Conservation (phyloP, 495 filamentous ascomycete species). For the Parathielavia hyrcaniae region DNA sequence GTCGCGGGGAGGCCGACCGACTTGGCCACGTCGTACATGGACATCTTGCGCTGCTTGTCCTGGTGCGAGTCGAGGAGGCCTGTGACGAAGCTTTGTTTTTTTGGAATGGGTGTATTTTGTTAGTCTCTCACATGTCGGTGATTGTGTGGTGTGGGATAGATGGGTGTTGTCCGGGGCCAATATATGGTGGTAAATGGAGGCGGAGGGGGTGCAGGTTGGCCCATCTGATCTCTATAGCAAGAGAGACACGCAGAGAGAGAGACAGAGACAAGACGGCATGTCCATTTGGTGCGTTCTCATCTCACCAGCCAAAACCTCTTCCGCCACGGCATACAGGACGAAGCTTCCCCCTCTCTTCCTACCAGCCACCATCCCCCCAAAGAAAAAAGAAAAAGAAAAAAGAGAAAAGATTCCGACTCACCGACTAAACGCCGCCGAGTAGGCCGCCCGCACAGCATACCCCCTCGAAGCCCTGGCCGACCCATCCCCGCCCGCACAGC, state of each 20-base stretch:
- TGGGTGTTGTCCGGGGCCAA: too few relatives aligned
- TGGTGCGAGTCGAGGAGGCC: constrained; percentile 75
- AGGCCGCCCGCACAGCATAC: constrained; percentile 43
- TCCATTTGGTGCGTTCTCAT: too few relatives aligned
- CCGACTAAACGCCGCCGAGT: constrained; percentile 46
- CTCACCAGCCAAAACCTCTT: too few relatives aligned
- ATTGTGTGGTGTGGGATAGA: too few relatives aligned
- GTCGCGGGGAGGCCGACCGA: constrained; percentile 70
- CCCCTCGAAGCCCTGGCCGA: constrained; percentile 29
- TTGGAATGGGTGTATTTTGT: not conserved
- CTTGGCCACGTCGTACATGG: constrained; percentile 77
- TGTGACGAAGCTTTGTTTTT: constrained; percentile 69
- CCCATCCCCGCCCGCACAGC: constrained; percentile 8
- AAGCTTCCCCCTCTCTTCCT: too few relatives aligned
- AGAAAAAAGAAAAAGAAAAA: constrained; percentile 2
- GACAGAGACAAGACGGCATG: too few relatives aligned
- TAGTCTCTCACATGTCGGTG: not conserved
- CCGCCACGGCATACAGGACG: too few relatives aligned
- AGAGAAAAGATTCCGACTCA: constrained; percentile 24
- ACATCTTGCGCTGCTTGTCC: constrained; percentile 58
- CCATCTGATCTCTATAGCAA: too few relatives aligned
- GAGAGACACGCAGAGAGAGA: not conserved
- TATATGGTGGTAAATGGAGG: not conserved
- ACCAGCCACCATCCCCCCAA: not conserved
- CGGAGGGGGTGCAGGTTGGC: too few relatives aligned